Evolutionary conservation across 805 yeast genomes (phyloP).

Genomic region (Zygosaccharomyces kombuchaensis): DNA sequence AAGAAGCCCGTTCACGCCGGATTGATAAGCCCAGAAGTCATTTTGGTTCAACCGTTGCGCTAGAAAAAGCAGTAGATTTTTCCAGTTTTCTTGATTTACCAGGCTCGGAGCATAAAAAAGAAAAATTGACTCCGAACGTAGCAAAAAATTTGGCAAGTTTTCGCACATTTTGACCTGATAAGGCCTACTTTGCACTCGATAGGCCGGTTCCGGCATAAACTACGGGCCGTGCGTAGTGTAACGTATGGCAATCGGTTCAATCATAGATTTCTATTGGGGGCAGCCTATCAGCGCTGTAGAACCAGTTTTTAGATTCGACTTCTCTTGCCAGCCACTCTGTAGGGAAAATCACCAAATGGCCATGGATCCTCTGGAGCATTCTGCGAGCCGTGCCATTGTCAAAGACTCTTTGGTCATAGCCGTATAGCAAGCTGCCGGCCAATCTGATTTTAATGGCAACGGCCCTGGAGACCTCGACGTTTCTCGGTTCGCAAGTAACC

Average conservation of each 20-base stretch:
- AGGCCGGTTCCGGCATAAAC: not conserved
- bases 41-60: not conserved
- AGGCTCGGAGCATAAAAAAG: not conserved
- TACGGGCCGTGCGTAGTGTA: not conserved
- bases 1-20: not conserved
- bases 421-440: conserved; percentile 30
- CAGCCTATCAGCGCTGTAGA: conserved; percentile 84
- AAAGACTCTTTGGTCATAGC: conserved; percentile 45
- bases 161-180: not conserved
- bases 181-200: not conserved
- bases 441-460: conserved; percentile 29
- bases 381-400: conserved; percentile 76
- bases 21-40: not conserved
- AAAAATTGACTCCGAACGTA: not conserved
- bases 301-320: conserved; percentile 91
- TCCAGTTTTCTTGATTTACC: not conserved
- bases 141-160: not conserved
- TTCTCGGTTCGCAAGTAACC: not conserved
- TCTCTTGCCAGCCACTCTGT: conserved; percentile 85
- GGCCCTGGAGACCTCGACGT: conserved; percentile 12
- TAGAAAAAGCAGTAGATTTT: not conserved
- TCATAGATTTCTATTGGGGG: conserved; percentile 96
- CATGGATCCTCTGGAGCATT: conserved; percentile 67
- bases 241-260: conserved; percentile 41
- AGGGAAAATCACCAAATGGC: conserved; percentile 89